Conservation (phyloP, 2,329 filamentous ascomycete genomes). For the Ploettnerulaceae sp. region DNA sequence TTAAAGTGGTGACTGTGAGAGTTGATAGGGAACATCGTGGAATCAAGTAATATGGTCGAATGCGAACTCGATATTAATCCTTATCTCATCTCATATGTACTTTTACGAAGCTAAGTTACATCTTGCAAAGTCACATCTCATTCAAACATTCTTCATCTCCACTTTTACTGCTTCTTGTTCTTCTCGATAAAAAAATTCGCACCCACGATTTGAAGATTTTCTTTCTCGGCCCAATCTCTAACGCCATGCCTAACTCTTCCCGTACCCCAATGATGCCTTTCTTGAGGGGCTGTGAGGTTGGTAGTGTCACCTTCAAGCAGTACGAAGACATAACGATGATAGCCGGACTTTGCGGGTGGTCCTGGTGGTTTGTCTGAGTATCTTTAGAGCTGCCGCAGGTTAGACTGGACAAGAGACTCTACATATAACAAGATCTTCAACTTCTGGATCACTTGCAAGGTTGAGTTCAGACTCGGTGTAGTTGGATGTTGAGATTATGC, state of each 20-base stretch:
- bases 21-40: too few species aligned
- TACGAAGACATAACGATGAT: conserved; percentile 54
- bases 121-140: too few species aligned
- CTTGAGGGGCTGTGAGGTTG: conserved; percentile 41
- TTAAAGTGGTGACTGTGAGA: too few species aligned
- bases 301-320: conserved; percentile 40
- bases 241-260: conserved; percentile 45
- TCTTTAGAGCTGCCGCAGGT: background rate
- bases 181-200: conserved; percentile 34
- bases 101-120: too few species aligned
- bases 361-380: conserved; percentile 46
- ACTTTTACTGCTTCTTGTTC: conserved; percentile 44
- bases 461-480: background rate
- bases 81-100: too few species aligned
- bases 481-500: background rate
- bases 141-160: too few species aligned
- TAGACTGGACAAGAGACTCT: conserved; percentile 8
- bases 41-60: too few species aligned
- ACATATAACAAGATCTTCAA: conserved; percentile 15
- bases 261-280: conserved; percentile 52
- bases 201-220: conserved; percentile 44
- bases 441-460: background rate
- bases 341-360: conserved; percentile 50
- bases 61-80: too few species aligned
- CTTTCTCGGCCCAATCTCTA: conserved; percentile 45